Evolutionary conservation across 352 stramenopile species (phyloP), one percentile per base, ranked within the genome.

Genomic region (Phytophthora foliorum): DNA sequence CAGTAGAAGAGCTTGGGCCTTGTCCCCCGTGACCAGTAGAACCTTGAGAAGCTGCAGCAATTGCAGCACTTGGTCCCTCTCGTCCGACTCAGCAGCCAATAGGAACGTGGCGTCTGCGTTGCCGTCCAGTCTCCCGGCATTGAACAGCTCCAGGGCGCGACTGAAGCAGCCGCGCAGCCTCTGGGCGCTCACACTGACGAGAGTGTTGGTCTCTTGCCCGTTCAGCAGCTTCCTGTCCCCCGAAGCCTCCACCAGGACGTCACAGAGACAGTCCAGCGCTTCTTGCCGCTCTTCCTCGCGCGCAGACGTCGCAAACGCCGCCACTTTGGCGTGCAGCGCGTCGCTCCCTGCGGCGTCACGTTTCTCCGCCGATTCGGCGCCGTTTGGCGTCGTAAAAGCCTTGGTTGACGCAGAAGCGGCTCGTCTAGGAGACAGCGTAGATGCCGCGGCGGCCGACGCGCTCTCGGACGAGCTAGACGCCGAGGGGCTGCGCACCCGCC

Each of bases 101-200:
- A 74, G 4, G 32, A 67, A 46, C 38, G 14, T 45, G n/a, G 38
- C 34, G 22, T 64, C n/a, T 19, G 9, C 27, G n/a, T 69, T 67
- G 19, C 67, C 67, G 22, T 81, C 67, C 16, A 87, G 56, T 27
- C 58, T 59, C 0, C 55, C 49, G 5, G 65, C 44, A 34, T 81
- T 89, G 29, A 78, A 80, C 6, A 56, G 38, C 39, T 88, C 81
- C 10, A 90, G 64, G 21, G 58, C 51, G 11, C 57, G 69, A 36
- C 77, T 69, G 36, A 82, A 77, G 13, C 32, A 49, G 25, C 70
- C 29, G 0, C 77, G 78, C 4, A 86, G 64, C 13, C 76, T 67
- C 45, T 87, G 77, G 6, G 75, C 66, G 25, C 68, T 74, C 14
- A 84, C 73, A 41, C 70, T 75, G 29, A 71, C 34, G 19, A 74